Base-by-base conservation (phyloP, 139 green algal species). In the Micractinium conductrix region DNA sequence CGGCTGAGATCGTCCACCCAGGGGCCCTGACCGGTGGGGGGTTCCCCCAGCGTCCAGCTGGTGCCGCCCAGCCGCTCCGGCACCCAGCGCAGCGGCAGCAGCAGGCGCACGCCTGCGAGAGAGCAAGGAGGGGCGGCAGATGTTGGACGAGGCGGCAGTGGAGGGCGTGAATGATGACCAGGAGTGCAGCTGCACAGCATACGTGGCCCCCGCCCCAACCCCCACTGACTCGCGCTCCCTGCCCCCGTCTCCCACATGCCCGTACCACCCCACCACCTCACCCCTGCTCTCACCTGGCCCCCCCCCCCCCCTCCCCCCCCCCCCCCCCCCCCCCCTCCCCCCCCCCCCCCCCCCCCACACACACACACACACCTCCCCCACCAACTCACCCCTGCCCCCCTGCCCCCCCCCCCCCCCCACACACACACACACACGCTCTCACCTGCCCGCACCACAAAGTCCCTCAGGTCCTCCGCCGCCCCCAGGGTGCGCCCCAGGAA, bases 1-100 rank as follows among this genome's bases (percentile, higher is more conserved):
- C 69, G 67, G 22, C 58, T 75, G 79, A 92, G 55, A 63, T 92
- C 83, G 40, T 87, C 82, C 55, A 90, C 83, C 88, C 88, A 92
- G 24, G 78, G 33, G 28, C 69, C 79, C 35, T 85, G 73, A 50
- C 60, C 26, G 0, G 65, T 71, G 62, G 87, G 87, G 22, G 85
- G 84, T 62, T 89, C 75, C 16, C 74, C 28, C 33, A 87, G 53
- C n/a, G 84, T 62, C 50, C 80, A 92, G 68, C 69, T 79, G 33
- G 76, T 65, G 16, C 44, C 80, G 1, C 76, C 79, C 68, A 92
- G 81, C 26, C 33, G 35, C 26, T 90, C 87, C 17, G 80, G 21
- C 33, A 90, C 33, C 62, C 70, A 83, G 68, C 48, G 45, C n/a
- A 84, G 40, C 30, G 75, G 83, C 37, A 92, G 85, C 63, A 90